Evolutionary conservation across 2,329 filamentous ascomycete genomes (phyloP), one percentile per base, ranked within the genome.

Genomic region (Stagonosporopsis rhizophila): DNA sequence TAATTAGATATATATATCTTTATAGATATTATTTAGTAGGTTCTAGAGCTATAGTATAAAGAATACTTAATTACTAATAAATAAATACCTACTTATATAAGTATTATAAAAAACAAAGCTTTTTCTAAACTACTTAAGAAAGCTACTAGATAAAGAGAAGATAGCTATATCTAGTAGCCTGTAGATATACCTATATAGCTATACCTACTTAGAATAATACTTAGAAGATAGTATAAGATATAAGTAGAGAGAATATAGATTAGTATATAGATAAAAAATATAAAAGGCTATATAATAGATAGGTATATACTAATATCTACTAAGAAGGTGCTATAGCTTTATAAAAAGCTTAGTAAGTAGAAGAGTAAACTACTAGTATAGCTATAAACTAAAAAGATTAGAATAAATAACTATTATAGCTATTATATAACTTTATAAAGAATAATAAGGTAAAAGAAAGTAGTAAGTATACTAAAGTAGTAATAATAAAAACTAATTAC

Each of bases 71-170:
- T 57, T 17, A 50, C 15, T 32, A 39, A 59, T 45, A 14, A 40
- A 55, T 62, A 37, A 52, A 48, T 61, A 48, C 54, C 38, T 23
- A 52, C 52, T 30, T n/a, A 59, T 30, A 35, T 47, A 19, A 42
- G 50, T 22, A 52, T 56, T 22, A 38, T 40, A 14, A 50, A 50
- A 35, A 55, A 54, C 45, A 50, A 59, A 37, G 51, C 45, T 14
- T 45, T 40, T 2, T 50, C 54, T 50, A 55, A 17, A 28, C 52
- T 61, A 62, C 22, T 22, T 22, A 41, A 69, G 52, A 56, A 65
- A 51, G 64, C 61, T 23, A 61, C 62, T 8, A 55, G 57, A 41
- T 54, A 56, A 48, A 66, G 66, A 46, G 40, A 58, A 35, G 44
- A 61, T 42, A 34, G 49, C 17, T 34, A 46, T 37, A 53, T 28